These are phyloP conservation scores for Aureobasidium mangrovei DNA, from an alignment of 2,329 filamentous ascomycete species.

Conservation along the genomic window DNA sequence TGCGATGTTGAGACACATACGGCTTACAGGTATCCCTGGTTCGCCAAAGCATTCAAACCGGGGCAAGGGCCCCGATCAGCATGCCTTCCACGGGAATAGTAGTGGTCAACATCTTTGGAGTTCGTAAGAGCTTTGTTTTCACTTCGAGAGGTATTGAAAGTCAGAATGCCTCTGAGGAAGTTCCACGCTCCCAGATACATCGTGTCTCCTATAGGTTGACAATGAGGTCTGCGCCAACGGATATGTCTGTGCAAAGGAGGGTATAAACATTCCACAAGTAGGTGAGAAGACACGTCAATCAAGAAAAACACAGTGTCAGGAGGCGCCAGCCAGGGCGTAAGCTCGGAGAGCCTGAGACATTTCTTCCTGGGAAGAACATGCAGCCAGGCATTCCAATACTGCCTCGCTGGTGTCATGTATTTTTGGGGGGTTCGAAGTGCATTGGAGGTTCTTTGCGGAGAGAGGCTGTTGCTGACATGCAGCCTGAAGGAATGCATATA, in stretches of 20 bases:
- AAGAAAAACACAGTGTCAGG: too few relatives aligned
- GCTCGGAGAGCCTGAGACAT: too few relatives aligned
- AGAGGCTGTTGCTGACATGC: background rate
- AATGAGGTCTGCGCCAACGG: too few relatives aligned
- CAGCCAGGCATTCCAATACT: too few relatives aligned
- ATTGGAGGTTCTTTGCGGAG: background rate
- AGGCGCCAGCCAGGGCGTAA: too few relatives aligned
- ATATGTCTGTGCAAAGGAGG: background rate
- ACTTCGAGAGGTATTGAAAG: constrained; percentile 9
- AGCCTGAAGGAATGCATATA: background rate
- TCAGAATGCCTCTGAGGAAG: constrained; percentile 17
- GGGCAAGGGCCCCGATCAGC: constrained; percentile 24
- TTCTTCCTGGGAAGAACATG: too few relatives aligned
- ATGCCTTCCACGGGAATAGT: constrained; percentile 15
- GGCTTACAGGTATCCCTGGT: constrained; percentile 27
- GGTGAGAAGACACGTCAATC: too few relatives aligned
- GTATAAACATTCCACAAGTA: too few relatives aligned
- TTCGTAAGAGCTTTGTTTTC: constrained; percentile 13
- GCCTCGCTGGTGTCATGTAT: too few relatives aligned
- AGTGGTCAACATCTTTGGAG: constrained; percentile 17
- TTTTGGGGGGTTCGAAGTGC: background rate
- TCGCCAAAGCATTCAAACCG: constrained; percentile 25
- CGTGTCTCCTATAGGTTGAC: background rate
- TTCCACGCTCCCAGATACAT: constrained; percentile 18
- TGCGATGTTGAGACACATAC: background rate